Evolutionary conservation across 805 yeast genomes (phyloP).

Genomic region (Nakazawaea sp.): DNA sequence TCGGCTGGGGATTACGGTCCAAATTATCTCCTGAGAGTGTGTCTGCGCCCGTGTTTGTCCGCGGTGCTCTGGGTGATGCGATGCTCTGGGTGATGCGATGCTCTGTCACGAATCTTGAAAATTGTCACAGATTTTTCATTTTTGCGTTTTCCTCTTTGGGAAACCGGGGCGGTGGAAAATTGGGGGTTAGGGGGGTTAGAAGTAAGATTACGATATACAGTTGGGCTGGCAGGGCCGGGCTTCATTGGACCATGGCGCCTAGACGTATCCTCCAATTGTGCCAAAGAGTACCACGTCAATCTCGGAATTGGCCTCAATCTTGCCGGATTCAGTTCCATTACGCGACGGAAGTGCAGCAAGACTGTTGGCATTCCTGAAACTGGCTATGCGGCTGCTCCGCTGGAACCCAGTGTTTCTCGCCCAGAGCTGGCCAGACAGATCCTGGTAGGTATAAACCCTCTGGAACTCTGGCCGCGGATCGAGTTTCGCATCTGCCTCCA

Average conservation of each 20-base stretch:
- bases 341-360: constrained; percentile 35
- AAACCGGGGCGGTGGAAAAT: no score
- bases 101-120: no score
- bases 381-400: constrained; percentile 41
- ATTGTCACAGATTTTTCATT: no score
- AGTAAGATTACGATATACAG: no score
- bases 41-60: no score
- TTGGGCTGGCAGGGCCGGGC: background rate
- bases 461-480: constrained; percentile 50
- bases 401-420: constrained; percentile 44
- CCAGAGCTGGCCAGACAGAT: constrained; percentile 18
- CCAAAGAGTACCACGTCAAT: constrained; percentile 9
- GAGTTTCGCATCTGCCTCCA: constrained; percentile 25
- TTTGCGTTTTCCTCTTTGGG: no score
- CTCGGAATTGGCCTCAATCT: constrained; percentile 1
- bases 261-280: background rate
- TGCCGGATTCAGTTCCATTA: constrained; percentile 1
- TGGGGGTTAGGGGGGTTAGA: no score
- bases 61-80: no score
- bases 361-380: constrained; percentile 41
- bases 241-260: no score
- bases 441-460: constrained; percentile 29
- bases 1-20: no score
- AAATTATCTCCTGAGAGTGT: no score
- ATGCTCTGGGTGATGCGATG: no score